Percentiles rank a stretch among this genome's conserved stretches.
phyloP scores from a whole-genome alignment of 306 rosid genomes.

The Dalbergia oliveri region DNA sequence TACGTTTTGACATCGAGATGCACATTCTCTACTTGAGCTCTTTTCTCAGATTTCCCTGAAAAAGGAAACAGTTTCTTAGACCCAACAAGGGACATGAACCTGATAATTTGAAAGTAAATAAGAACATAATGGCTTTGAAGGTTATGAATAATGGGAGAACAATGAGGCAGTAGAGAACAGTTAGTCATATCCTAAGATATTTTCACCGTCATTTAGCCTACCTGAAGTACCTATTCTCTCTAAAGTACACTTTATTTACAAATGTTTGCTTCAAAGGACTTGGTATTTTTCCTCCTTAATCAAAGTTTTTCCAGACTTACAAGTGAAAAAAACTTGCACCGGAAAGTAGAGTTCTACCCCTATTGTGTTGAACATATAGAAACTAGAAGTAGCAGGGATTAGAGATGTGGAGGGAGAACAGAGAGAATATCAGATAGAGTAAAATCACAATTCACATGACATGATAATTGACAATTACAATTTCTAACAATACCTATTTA shows the following conservation, averaged over 20 bases:
- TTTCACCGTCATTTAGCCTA: neutral
- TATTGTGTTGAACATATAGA: too few species aligned
- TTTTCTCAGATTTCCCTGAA: slow-evolving; percentile 83
- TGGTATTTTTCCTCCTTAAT: too few species aligned
- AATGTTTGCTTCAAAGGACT: neutral
- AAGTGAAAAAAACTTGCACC: too few species aligned
- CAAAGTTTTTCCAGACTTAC: too few species aligned
- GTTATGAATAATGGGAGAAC: neutral
- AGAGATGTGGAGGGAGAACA: too few species aligned
- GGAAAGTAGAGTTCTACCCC: too few species aligned
- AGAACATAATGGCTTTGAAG: slow-evolving; percentile 19
- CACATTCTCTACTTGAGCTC: slow-evolving; percentile 46
- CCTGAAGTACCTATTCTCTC: too few species aligned
- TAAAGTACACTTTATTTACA: neutral
- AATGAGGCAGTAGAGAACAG: neutral
- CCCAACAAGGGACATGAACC: neutral
- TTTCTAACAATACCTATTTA: too few species aligned
- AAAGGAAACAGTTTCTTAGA: slow-evolving; percentile 32
- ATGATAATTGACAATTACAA: too few species aligned
- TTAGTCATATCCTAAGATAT: neutral
- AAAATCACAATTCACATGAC: too few species aligned
- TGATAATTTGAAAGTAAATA: neutral
- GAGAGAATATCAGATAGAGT: too few species aligned
- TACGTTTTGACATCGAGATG: slow-evolving; percentile 78
- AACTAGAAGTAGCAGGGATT: too few species aligned